A percentile compares a stretch with the other conserved stretches of the same genome.
Evolutionary conservation across 257 asterid species (phyloP).

Genomic region (Dorcoceras hygrometricum): DNA sequence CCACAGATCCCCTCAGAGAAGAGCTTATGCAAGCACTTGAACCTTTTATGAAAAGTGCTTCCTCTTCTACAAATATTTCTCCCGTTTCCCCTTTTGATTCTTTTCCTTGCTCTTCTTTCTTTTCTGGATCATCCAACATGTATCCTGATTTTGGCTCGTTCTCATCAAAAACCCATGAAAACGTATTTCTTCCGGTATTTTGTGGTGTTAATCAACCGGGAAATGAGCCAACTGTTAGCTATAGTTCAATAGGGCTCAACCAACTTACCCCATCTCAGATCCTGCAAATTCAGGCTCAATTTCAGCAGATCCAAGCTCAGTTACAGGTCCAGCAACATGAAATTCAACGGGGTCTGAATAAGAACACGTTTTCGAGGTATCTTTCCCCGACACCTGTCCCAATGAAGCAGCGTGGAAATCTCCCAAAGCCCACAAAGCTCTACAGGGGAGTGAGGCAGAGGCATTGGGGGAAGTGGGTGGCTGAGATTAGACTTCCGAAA

Average conservation of each 20-base stretch:
- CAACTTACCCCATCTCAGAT: slow-evolving; percentile 66
- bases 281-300: slow-evolving; percentile 62
- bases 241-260: slow-evolving; percentile 45
- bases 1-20: slow-evolving; percentile 62
- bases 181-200: slow-evolving; percentile 46
- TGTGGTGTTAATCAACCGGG: slow-evolving; percentile 41
- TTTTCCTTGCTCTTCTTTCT: slow-evolving; percentile 21
- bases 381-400: slow-evolving; percentile 56
- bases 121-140: slow-evolving; percentile 28
- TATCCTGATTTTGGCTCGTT: slow-evolving; percentile 35
- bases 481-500: slow-evolving; percentile 85
- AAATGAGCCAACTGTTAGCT: slow-evolving; percentile 31
- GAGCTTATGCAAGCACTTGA: slow-evolving; percentile 89
- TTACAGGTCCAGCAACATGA: slow-evolving; percentile 59
- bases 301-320: slow-evolving; percentile 65
- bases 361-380: slow-evolving; percentile 30
- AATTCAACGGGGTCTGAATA: slow-evolving; percentile 23
- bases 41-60: slow-evolving; percentile 75
- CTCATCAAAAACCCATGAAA: slow-evolving; percentile 49
- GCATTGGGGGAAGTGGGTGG: slow-evolving; percentile 98
- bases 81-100: slow-evolving; percentile 20
- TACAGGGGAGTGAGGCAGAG: slow-evolving; percentile 90
- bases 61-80: slow-evolving; percentile 29
- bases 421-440: slow-evolving; percentile 57
- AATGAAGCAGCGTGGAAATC: slow-evolving; percentile 57